These are phyloP conservation scores for Cornus controversa DNA, from an alignment of 148 eudicot species.

Conservation along the genomic window DNA sequence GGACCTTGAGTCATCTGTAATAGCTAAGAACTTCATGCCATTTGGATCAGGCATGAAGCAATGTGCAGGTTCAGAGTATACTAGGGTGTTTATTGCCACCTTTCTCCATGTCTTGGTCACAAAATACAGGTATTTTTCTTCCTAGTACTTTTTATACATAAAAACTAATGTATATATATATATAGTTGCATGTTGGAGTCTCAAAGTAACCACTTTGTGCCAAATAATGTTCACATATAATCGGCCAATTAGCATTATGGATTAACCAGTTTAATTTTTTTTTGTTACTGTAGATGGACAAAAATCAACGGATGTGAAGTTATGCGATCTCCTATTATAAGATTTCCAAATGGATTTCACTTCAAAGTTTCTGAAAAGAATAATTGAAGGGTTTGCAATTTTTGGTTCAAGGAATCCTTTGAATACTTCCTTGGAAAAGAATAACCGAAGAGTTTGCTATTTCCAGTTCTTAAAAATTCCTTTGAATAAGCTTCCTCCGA, in stretches of 20 bases:
- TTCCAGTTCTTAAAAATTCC: too few species aligned
- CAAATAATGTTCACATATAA: too few species aligned
- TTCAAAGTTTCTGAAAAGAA: slow-evolving; percentile 16
- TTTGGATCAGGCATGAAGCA: slow-evolving; percentile 31
- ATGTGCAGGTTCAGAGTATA: slow-evolving; percentile 34
- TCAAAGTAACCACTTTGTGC: not conserved
- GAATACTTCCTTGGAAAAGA: too few species aligned
- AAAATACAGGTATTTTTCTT: slow-evolving; percentile 22
- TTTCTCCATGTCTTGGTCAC: slow-evolving; percentile 33
- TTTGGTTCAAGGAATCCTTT: too few species aligned
- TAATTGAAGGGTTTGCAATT: not conserved
- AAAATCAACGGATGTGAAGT: slow-evolving; percentile 25
- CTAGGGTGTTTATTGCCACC: slow-evolving; percentile 20
- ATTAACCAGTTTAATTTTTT: too few species aligned
- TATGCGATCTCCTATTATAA: slow-evolving; percentile 17
- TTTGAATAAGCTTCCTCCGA: too few species aligned
- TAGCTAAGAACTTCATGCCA: slow-evolving; percentile 28
- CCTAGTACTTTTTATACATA: too few species aligned
- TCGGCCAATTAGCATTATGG: too few species aligned
- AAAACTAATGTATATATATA: too few species aligned
- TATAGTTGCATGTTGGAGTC: too few species aligned
- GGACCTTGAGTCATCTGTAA: slow-evolving; percentile 18
- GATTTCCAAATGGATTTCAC: slow-evolving; percentile 27
- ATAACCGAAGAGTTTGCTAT: too few species aligned
- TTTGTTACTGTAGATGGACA: slow-evolving; percentile 17